These are phyloP conservation scores for Amylocarpus encephaloides DNA, from an alignment of 2,329 filamentous ascomycete genomes.

Conservation along the genomic window DNA sequence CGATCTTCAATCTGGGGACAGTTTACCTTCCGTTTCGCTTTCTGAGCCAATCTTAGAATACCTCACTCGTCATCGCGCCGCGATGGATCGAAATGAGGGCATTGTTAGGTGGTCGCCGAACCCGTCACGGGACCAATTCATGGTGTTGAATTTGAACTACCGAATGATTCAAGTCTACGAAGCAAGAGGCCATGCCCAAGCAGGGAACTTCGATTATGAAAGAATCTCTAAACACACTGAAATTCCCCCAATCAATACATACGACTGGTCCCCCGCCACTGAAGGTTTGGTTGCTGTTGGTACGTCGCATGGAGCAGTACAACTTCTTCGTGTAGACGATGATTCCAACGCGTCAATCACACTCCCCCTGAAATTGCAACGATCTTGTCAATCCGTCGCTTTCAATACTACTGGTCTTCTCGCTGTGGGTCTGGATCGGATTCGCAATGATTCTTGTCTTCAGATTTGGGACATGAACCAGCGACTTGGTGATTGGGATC, in stretches of 20 bases:
- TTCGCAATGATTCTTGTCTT: slow-evolving; percentile 74
- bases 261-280: slow-evolving; percentile 60
- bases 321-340: slow-evolving; percentile 66
- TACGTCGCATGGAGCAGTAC: slow-evolving; percentile 67
- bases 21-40: too few relatives aligned
- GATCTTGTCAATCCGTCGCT: slow-evolving; percentile 74
- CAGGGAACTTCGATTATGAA: slow-evolving; percentile 50
- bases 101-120: slow-evolving; percentile 63
- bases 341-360: slow-evolving; percentile 58
- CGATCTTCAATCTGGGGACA: too few relatives aligned
- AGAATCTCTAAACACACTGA: slow-evolving; percentile 55
- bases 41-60: too few relatives aligned
- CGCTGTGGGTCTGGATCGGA: slow-evolving; percentile 73
- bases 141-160: slow-evolving; percentile 60
- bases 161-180: slow-evolving; percentile 57
- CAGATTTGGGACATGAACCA: slow-evolving; percentile 75
- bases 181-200: slow-evolving; percentile 52
- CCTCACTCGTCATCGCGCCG: not conserved
- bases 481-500: slow-evolving; percentile 45
- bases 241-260: slow-evolving; percentile 56
- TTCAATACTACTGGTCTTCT: slow-evolving; percentile 68
- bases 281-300: slow-evolving; percentile 67
- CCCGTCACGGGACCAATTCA: slow-evolving; percentile 50
- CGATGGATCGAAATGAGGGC: slow-evolving; percentile 37
- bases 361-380: slow-evolving; percentile 66